Base-by-base conservation (phyloP, 2,329 filamentous ascomycete genomes). In the Knoxdaviesia proteae region DNA sequence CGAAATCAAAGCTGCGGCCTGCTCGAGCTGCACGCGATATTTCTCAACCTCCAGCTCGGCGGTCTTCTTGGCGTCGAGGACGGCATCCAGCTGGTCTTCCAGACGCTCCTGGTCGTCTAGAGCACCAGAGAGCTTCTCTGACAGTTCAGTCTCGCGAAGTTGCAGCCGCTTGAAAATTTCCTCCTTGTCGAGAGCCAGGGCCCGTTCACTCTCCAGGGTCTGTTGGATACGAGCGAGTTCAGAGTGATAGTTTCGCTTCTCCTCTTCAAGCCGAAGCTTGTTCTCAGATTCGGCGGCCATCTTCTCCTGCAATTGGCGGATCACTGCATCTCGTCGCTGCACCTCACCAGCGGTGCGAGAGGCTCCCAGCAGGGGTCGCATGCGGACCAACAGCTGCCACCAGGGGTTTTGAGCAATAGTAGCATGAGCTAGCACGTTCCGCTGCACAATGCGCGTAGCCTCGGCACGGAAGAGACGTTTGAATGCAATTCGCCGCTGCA, bases 111-210 rank as follows among this genome's bases (percentile, higher is more conserved):
- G 88, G 51, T 99, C 92, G 29, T 93, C 82, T 46, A 96, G 75
- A 32, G 88, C 88, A 36, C 83, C 88, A 35, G 84, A 74, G 32
- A 99, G 71, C 61, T 96, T 94, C 53, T 98, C 92, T 42, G 80
- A 83, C 4, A 99, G 70, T 56, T 98, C 88, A 7, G 77, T 71
- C 59, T 98, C 90, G n/a, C 90, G 80, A 42, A 79, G 65, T 55
- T 94, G 90, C 29, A 98, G 67, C n/a, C 92, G 76, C 56, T 88
- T 92, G 67, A 96, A 98, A 46, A 99, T 98, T 53, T 98, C 90
- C 56, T 99, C 92, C 57, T 98, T 98, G 60, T 99, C 90, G 5
- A 98, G 65, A 1, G 90, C 90, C 37, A 98, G 68, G n/a, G 88
- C 84, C 41, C 90, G 77, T 59, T 98, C 92, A 49, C 87, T 94